Evolutionary conservation across 352 stramenopile genomes (phyloP), one percentile per base, ranked within the genome.

Genomic region (Vaucheria bursata): DNA sequence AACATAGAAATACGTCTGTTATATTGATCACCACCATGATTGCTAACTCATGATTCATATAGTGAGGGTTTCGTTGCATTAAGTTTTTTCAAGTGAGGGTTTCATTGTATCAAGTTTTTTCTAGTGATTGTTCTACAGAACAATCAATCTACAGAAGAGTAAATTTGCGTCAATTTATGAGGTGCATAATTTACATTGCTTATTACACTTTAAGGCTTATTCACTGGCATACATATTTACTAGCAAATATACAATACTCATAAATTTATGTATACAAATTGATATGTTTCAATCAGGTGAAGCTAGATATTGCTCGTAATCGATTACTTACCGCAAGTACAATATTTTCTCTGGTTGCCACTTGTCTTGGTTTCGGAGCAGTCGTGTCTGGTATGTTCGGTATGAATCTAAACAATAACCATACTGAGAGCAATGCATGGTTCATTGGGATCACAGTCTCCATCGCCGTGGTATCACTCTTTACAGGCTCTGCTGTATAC

Each of bases 231-330:
- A n/a, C n/a, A n/a, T n/a, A n/a, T n/a, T n/a, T n/a, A n/a, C n/a
- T n/a, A n/a, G n/a, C n/a, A n/a, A n/a, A n/a, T n/a, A n/a, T n/a
- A n/a, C n/a, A n/a, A n/a, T n/a, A n/a, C n/a, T n/a, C n/a, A n/a
- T n/a, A n/a, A n/a, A n/a, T n/a, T n/a, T n/a, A n/a, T n/a, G n/a
- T n/a, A n/a, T n/a, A n/a, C n/a, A n/a, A n/a, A n/a, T n/a, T n/a
- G n/a, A n/a, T n/a, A n/a, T n/a, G n/a, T n/a, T n/a, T 2, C 37
- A 18, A 39, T 25, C 65, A 72, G 78, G 78, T 83, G 36, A 83
- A 83, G 64, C 78, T 83, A 34, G 78, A 83, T 74, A 83, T 83
- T 45, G 78, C 78, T 5, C 64, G 78, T 7, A 83, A 83, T 64
- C 3, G 70, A 29, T 69, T 83, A 1, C 78, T 83, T 29, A 83